Evolutionary conservation across 1,284 basidiomycete genomes (phyloP), one percentile per base, ranked within the genome.

Genomic region (Ceratobasidium sp.): DNA sequence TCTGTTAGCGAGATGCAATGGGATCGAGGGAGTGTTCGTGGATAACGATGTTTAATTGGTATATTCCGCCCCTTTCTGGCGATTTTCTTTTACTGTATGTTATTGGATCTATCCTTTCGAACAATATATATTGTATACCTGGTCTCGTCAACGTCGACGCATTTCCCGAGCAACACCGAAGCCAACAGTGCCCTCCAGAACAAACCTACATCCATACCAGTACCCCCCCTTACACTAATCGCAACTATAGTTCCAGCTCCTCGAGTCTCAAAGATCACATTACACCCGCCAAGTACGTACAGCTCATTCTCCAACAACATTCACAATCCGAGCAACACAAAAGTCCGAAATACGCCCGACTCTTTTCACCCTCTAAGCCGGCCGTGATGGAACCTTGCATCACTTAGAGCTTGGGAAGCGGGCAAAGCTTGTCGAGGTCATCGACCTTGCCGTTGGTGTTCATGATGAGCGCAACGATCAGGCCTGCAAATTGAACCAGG

Each of bases 391-490:
- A 37, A 51, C 43, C 19, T 13, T 19, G 69, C 7, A 11, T 37
- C 19, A 41, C 43, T 73, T 62, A 73, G 59, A 73, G 46, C 46
- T 61, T 73, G 19, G 69, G 69, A 24, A 61, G 69, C 46, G 69
- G 69, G 69, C 69, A 73, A 43, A 73, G 69, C 69, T 34, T 41
- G 59, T 73, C 43, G 49, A 73, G 43, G 58, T 73, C 69, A 49
- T 73, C 58, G 59, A 73, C 69, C 48, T 76, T 76, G 41, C 71
- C 75, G 58, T 48, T 74, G 41, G 90, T 90, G 85, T 95, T 94
- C 89, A 95, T 92, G 83, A 95, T 94, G 54, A 95, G 88, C 29
- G 94, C 94, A 77, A 95, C 94, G 79, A 95, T 95, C 75, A 95
- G 87, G 76, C 89, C 88, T 88, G 71, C 48, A 75, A 41, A 62